Base-by-base conservation (phyloP, 129 eudicot genomes). In the Chrysanthemum seticuspe region DNA sequence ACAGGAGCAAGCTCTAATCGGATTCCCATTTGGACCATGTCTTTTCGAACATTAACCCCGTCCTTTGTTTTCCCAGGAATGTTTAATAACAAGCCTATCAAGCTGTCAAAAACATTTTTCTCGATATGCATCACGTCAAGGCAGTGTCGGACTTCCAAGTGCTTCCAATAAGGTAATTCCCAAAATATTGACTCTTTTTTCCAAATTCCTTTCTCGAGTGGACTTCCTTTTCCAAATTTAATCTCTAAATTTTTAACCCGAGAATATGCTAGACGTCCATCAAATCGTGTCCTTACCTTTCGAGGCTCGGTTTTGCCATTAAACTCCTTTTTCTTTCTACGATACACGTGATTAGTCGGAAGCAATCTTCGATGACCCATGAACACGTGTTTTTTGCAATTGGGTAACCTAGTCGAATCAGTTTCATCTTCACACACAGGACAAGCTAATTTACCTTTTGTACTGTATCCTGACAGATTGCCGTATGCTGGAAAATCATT, bases 401-500 rank as follows among this genome's bases (percentile, higher is more conserved):
- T 31, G 36, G 36, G 6, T 31, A 31, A 31, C 36, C 36, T 31
- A 2, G 6, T 31, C 36, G 36, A 31, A 31, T 31, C 36, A 3
- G 36, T 23, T 10, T 1, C 3, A 11, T 13, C 7, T 3, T 29
- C 14, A 31, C 36, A 31, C 36, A 31, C 36, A 31, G 36, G 36
- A 4, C 36, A 31, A 31, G 36, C 36, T 31, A 31, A 31, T 31
- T 31, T 31, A 31, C 36, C 36, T 31, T 31, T 31, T 31, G 50
- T 62, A 13, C 11, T 14, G 2, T 62, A 62, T 1, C 50, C 50
- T 3, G 68, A 62, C 1, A 62, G 13, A 13, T 62, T 62, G 3
- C 68, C 50, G 4, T 62, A 62, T 62, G 50, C 18, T 4, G 50
- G 68, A 6, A 62, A 62, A 62, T 62, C 36, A 31, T 18, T 62